Evolutionary conservation across 345 rosid species (phyloP).

Genomic region (Combretum micranthum): DNA sequence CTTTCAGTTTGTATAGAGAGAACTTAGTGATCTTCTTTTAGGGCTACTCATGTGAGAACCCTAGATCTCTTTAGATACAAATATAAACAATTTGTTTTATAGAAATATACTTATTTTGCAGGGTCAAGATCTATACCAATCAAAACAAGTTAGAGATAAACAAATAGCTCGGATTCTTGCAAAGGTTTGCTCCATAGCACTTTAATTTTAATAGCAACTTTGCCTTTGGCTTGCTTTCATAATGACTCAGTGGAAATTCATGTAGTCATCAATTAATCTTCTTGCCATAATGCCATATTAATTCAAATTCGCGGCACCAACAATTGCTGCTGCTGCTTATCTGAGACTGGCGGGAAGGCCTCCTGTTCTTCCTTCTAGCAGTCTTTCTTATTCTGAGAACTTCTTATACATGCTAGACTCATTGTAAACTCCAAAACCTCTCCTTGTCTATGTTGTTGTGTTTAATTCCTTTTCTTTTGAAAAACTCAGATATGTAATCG

Average conservation of each 20-base stretch:
- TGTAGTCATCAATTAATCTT: constrained; percentile 1
- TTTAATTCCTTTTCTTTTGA: constrained; percentile 3
- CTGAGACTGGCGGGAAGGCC: constrained; percentile 95
- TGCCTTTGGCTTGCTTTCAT: background rate
- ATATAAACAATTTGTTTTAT: too few species aligned
- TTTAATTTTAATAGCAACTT: background rate
- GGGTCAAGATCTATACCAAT: constrained; percentile 81
- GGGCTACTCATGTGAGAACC: too few species aligned
- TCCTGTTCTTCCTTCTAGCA: constrained; percentile 86
- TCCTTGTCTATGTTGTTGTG: background rate
- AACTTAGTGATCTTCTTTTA: too few species aligned
- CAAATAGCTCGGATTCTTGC: constrained; percentile 91
- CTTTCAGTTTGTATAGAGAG: too few species aligned
- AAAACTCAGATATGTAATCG: background rate
- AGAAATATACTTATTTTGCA: constrained; percentile 13
- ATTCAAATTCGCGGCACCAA: constrained; percentile 51
- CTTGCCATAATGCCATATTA: background rate
- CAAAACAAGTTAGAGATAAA: constrained; percentile 86
- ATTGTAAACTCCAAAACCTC: constrained; percentile 35
- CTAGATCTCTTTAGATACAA: background rate
- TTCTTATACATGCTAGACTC: constrained; percentile 96
- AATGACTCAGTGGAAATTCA: background rate
- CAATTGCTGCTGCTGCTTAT: constrained; percentile 96
- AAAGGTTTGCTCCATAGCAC: constrained; percentile 45
- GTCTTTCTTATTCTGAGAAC: constrained; percentile 88